Percentiles rank a stretch among this genome's conserved stretches.
These are phyloP conservation scores for Pyrenochaeta sp. DNA, from an alignment of 2,329 filamentous ascomycete genomes.

Conservation along the genomic window DNA sequence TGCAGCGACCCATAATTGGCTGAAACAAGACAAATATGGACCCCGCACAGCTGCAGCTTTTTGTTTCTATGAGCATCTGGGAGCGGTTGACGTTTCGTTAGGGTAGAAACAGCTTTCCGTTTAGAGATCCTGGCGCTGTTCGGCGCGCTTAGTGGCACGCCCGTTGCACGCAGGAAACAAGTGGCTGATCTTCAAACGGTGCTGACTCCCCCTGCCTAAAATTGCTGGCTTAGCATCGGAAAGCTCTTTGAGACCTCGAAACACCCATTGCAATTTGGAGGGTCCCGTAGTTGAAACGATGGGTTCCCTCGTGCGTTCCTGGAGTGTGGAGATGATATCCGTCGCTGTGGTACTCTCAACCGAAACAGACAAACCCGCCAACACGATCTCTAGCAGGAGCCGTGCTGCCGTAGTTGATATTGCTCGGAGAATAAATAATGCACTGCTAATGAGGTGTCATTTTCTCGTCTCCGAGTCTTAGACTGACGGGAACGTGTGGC, in stretches of 20 bases:
- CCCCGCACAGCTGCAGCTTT: slow-evolving; percentile 6
- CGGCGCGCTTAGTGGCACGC: slow-evolving; percentile 29
- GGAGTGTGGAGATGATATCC: slow-evolving; percentile 1
- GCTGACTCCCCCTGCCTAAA: slow-evolving; percentile 35
- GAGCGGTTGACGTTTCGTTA: slow-evolving; percentile 21
- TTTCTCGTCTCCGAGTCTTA: not conserved
- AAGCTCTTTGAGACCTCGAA: not conserved
- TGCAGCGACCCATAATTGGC: not conserved
- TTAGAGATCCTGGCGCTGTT: slow-evolving; percentile 25
- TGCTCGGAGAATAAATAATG: not conserved
- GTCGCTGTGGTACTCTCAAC: not conserved
- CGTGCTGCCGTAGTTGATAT: not conserved
- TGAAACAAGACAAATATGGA: slow-evolving; percentile 12
- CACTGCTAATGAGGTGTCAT: not conserved
- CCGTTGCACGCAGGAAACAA: slow-evolving; percentile 30
- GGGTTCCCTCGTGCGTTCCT: not conserved
- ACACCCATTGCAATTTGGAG: not conserved
- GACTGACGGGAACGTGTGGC: not conserved
- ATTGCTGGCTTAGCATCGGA: slow-evolving; percentile 21
- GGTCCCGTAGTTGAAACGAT: not conserved
- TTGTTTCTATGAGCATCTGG: slow-evolving; percentile 12
- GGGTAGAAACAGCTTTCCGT: slow-evolving; percentile 16
- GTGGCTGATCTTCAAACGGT: slow-evolving; percentile 48
- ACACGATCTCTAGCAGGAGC: not conserved
- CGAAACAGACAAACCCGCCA: not conserved